Evolutionary conservation across 2,329 filamentous ascomycete species (phyloP), one percentile per base, ranked within the genome.

Genomic region (Talaromyces sp.): DNA sequence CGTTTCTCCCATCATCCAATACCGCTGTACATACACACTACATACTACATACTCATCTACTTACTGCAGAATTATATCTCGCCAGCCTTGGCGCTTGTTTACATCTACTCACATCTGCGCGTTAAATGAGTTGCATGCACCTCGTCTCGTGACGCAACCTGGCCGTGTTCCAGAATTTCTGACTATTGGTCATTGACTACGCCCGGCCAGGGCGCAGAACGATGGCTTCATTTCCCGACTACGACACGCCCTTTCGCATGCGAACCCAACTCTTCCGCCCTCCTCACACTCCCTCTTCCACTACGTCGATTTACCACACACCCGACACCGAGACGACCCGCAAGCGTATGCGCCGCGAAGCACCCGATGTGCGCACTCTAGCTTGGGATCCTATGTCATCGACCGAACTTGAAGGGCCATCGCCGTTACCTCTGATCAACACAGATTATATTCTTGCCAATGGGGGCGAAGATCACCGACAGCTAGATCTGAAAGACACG

Each of bases 371-470:
- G 36, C 68, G 71, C 17, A 69, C 69, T 19, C 51, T 54, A 15
- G 69, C 69, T 51, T 72, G 70, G 58, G 71, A 73, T 38, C 71
- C 68, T 61, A 65, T 68, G 38, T 67, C 70, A 56, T 63, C 56
- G 13, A 49, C 36, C 8, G 73, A 72, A 56, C 61, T 73, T 19
- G 65, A 67, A 61, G 77, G 76, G 61, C 76, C 78, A 40, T 72
- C 75, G 7, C 76, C 78, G 31, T 72, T 81, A 11, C 76, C 78
- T 31, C 72, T 81, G 15, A 74, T 77, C 45, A 78, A 74, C 62
- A 74, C 77, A 27, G 72, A 77, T 51, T 81, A 80, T 67, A 73
- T 73, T 34, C 73, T 79, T 64, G 74, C 74, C 36, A 73, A 72
- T 66, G 72, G 71, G 38, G 64, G 64, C 5, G 64, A 58, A 34